Evolutionary conservation across 805 yeast species (phyloP).

Genomic region (Candida ascalaphidarum): DNA sequence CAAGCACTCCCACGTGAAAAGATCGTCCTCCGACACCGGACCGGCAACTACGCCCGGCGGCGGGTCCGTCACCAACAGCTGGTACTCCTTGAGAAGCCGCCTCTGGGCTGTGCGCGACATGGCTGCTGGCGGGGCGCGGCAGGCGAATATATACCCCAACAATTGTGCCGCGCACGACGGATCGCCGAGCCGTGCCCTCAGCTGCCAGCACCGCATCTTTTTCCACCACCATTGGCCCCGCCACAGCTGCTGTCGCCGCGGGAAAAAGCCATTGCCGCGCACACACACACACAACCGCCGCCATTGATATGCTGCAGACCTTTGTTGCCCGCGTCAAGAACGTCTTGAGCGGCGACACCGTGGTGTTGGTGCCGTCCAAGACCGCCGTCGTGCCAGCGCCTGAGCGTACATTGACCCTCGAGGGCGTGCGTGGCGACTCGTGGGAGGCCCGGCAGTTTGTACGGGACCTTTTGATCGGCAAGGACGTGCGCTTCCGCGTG

Average conservation of each 20-base stretch:
- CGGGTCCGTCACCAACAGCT: conserved; percentile 75
- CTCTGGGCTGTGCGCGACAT: conserved; percentile 88
- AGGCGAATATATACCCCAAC: too few species aligned
- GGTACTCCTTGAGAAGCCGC: conserved; percentile 80
- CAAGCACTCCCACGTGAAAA: conserved; percentile 78
- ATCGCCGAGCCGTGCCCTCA: too few species aligned
- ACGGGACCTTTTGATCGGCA: conserved; percentile 56
- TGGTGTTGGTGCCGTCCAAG: conserved; percentile 47
- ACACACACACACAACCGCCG: too few species aligned
- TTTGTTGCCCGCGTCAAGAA: conserved; percentile 56
- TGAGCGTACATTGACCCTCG: conserved; percentile 58
- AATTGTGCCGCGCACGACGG: too few species aligned
- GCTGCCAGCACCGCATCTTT: too few species aligned
- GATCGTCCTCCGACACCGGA: conserved; percentile 66
- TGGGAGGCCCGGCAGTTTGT: conserved; percentile 55
- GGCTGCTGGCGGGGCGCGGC: too few species aligned
- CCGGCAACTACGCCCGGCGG: conserved; percentile 97
- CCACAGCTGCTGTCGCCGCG: too few species aligned
- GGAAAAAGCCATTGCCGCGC: too few species aligned
- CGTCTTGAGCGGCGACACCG: conserved; percentile 64
- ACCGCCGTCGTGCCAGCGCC: conserved; percentile 34
- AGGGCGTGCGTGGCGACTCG: conserved; percentile 52
- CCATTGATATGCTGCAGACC: not conserved
- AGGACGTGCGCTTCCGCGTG: conserved; percentile 51
- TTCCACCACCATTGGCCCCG: too few species aligned